A percentile compares a stretch with the other conserved stretches of the same genome.
phyloP scores from a whole-genome alignment of 140 eudicot genomes.

The Oenanthe javanica region DNA sequence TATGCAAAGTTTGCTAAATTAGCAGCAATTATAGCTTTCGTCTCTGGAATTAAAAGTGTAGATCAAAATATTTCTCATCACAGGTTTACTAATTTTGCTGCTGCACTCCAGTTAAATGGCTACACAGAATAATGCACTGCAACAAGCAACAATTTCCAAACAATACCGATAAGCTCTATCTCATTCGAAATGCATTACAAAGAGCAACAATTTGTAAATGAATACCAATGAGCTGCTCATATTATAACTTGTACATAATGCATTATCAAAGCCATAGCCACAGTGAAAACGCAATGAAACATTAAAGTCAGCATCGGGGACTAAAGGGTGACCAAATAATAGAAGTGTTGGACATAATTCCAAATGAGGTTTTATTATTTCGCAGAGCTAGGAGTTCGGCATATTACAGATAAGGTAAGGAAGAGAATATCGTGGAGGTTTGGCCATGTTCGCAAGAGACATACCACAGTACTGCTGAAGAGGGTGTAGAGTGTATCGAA shows the following conservation, averaged over 20 bases:
- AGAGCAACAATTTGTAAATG: neutral
- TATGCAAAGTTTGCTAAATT: constrained; percentile 90
- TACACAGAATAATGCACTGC: neutral
- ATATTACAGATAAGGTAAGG: too few species aligned
- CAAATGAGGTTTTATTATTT: too few species aligned
- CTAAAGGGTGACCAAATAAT: neutral
- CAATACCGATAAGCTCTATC: neutral
- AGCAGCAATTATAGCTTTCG: constrained; percentile 74
- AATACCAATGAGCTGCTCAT: neutral
- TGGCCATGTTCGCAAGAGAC: neutral
- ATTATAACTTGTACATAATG: neutral
- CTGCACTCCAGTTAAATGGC: neutral
- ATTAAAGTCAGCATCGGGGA: too few species aligned
- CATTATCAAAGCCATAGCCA: neutral
- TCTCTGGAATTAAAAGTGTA: constrained; percentile 29
- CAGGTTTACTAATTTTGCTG: neutral
- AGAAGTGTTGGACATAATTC: neutral
- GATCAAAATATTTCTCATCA: neutral
- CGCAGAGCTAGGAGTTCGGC: too few species aligned
- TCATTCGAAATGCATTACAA: neutral
- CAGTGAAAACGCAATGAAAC: neutral
- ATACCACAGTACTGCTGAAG: neutral
- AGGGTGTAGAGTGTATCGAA: neutral
- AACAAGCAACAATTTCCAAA: neutral
- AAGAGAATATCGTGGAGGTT: too few species aligned